phyloP scores from a whole-genome alignment of 768 basidiomycete species.

The Boletus reticulatus region DNA sequence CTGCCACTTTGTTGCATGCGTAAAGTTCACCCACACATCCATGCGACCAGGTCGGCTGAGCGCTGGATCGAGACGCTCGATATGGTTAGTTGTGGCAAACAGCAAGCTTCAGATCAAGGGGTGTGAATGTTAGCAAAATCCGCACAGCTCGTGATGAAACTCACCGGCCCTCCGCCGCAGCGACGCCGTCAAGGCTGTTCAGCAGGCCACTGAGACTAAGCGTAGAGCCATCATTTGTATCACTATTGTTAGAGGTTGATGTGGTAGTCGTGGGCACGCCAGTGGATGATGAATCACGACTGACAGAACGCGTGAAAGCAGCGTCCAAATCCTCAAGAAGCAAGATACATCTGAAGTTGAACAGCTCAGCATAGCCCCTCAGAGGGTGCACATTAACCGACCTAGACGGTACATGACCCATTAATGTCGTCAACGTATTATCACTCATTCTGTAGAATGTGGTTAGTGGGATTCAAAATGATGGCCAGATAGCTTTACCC shows the following conservation, averaged over 20 bases:
- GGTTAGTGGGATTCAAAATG: constrained; percentile 8
- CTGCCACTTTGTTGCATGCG: constrained; percentile 89
- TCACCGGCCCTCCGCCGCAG: constrained; percentile 82
- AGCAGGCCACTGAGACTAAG: constrained; percentile 81
- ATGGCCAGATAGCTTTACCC: constrained; percentile 48
- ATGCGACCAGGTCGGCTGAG: constrained; percentile 86
- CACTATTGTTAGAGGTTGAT: constrained; percentile 41
- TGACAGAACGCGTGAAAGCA: constrained; percentile 85
- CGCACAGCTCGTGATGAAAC: constrained; percentile 24
- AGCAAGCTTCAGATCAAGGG: constrained; percentile 51
- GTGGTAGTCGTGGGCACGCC: constrained; percentile 58
- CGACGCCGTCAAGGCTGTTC: constrained; percentile 84
- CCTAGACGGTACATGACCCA: constrained; percentile 87
- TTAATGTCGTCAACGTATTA: constrained; percentile 80
- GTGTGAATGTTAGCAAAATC: constrained; percentile 19
- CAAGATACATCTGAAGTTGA: constrained; percentile 69
- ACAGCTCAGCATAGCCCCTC: constrained; percentile 11
- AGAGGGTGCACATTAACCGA: constrained; percentile 28
- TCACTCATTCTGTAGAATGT: constrained; percentile 72
- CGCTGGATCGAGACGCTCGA: constrained; percentile 88
- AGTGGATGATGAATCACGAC: constrained; percentile 77
- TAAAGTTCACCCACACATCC: constrained; percentile 93
- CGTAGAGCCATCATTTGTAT: constrained; percentile 72
- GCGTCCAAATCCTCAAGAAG: constrained; percentile 94
- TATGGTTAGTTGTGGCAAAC: constrained; percentile 93